phyloP scores from a whole-genome alignment of 768 basidiomycete genomes.

The Auriculariales sp. region DNA sequence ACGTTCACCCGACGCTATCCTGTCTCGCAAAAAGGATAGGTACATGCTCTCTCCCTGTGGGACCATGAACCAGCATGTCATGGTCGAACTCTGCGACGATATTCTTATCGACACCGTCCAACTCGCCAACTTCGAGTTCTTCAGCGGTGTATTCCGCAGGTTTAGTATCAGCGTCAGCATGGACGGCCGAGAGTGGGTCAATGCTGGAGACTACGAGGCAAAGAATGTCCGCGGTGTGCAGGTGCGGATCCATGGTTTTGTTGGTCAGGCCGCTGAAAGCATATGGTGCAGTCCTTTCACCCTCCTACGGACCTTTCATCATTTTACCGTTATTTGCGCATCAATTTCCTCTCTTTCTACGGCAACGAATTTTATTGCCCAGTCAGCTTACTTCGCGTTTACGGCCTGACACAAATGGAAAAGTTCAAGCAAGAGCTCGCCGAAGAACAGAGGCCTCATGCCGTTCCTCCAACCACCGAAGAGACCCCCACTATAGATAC shows the following conservation, averaged over 20 bases:
- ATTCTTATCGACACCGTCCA: constrained; percentile 94
- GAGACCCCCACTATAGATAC: too few relatives aligned
- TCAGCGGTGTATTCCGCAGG: constrained; percentile 90
- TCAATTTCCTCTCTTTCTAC: constrained; percentile 89
- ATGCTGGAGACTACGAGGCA: constrained; percentile 64
- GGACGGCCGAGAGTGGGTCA: constrained; percentile 52
- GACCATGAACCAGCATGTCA: constrained; percentile 54
- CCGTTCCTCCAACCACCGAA: background rate
- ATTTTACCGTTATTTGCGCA: constrained; percentile 87
- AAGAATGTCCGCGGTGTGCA: constrained; percentile 87
- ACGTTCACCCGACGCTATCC: constrained; percentile 69
- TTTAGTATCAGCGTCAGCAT: constrained; percentile 71
- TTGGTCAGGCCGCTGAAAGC: background rate
- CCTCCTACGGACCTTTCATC: constrained; percentile 54
- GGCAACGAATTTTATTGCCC: constrained; percentile 96
- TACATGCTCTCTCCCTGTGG: constrained; percentile 96
- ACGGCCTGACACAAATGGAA: constrained; percentile 91
- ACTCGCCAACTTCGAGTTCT: constrained; percentile 95
- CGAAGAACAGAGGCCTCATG: constrained; percentile 25
- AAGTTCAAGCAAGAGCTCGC: constrained; percentile 88
- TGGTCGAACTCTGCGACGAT: constrained; percentile 95
- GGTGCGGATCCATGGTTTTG: constrained; percentile 29
- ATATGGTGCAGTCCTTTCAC: constrained; percentile 53
- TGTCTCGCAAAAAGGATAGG: constrained; percentile 78
- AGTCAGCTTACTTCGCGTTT: constrained; percentile 80